Conservation (phyloP, 169 alveolate genomes). For the Blepharisma undulans region DNA sequence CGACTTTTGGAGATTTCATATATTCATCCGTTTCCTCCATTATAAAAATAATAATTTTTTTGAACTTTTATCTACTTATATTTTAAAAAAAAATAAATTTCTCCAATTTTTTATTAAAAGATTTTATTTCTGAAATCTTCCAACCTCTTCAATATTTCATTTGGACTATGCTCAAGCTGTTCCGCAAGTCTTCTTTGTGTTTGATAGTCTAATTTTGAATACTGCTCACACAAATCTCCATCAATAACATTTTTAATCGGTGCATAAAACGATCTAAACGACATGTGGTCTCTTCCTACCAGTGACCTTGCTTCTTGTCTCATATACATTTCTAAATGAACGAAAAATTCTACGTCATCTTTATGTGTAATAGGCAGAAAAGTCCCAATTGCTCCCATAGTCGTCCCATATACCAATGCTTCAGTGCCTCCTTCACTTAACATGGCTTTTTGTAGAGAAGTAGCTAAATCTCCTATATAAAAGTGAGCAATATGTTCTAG, state of each 20-base stretch:
- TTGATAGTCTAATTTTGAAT: constrained; percentile 74
- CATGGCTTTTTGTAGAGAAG: constrained; percentile 91
- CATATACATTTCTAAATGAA: constrained; percentile 96
- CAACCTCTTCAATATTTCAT: constrained; percentile 92
- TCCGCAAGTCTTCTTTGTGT: constrained; percentile 89
- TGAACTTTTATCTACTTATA: background rate
- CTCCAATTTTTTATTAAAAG: constrained; percentile 62
- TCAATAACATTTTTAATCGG: constrained; percentile 94
- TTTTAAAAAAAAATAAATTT: no score
- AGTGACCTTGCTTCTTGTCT: constrained; percentile 94
- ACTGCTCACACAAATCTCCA: constrained; percentile 97
- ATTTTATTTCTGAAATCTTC: constrained; percentile 94
- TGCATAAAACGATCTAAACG: constrained; percentile 83
- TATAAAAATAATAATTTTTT: no score
- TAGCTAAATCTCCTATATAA: constrained; percentile 97
- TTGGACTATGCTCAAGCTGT: constrained; percentile 92
- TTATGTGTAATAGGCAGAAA: constrained; percentile 93
- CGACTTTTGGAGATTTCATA: background rate
- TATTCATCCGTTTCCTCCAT: background rate
- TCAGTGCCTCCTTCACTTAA: constrained; percentile 90
- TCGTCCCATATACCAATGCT: constrained; percentile 92
- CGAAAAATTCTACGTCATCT: constrained; percentile 93
- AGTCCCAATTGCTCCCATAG: constrained; percentile 96
- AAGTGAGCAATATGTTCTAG: constrained; percentile 91
- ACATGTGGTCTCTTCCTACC: constrained; percentile 89